A percentile compares a stretch with the other conserved stretches of the same genome.
Evolutionary conservation across 2,329 filamentous ascomycete genomes (phyloP).

Genomic region (Colletotrichum sp.): DNA sequence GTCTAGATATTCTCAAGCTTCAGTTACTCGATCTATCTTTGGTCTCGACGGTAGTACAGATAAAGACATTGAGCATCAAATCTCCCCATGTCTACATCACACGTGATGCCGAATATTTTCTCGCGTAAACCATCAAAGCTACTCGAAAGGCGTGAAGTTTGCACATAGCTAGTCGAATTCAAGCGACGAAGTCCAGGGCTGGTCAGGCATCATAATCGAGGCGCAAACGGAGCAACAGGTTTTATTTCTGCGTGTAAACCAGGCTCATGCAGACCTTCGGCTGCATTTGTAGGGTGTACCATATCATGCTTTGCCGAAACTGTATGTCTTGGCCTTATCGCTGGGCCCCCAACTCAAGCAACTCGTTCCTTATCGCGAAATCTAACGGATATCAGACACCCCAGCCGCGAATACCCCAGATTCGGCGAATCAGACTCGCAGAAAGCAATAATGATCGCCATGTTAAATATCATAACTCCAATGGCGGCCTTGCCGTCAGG

Average conservation of each 20-base stretch:
- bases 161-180: neutral
- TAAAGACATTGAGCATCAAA: neutral
- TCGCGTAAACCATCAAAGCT: neutral
- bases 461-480: neutral
- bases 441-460: neutral
- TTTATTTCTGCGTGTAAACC: accelerated
- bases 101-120: neutral
- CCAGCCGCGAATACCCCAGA: neutral
- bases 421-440: neutral
- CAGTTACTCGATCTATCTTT: neutral
- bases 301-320: neutral
- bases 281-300: neutral
- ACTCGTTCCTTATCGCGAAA: neutral
- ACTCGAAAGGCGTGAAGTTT: neutral
- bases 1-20: neutral
- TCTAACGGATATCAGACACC: neutral
- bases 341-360: neutral
- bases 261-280: neutral
- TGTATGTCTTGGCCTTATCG: neutral
- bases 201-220: neutral
- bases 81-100: neutral
- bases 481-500: neutral
- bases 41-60: neutral
- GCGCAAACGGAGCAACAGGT: neutral
- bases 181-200: neutral